Base-by-base conservation (phyloP, 306 rosid species). In the Quercus aquifolioides region DNA sequence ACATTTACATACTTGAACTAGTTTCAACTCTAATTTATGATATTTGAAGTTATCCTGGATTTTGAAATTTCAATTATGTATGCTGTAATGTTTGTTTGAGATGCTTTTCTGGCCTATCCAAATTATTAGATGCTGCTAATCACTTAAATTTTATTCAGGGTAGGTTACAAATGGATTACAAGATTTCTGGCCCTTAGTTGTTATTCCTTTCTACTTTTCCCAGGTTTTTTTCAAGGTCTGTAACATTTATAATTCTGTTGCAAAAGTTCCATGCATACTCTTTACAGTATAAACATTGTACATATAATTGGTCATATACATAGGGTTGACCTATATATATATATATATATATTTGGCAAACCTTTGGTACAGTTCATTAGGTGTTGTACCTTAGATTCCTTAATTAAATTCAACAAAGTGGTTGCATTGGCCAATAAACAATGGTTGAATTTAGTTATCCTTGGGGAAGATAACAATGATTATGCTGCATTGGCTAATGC, bases 201-300 rank as follows among this genome's bases (percentile, higher is more conserved):
- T 77, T 94, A 94, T 80, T 83, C 90, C 23, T 12, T 91, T 20
- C 75, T 91, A 56, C 88, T 94, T 51, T 69, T 88, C 64, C 98
- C 98, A 17, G 98, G 98, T 41, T 86, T 92, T 78, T 10, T 94
- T 79, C 97, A 89, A 94, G 97, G 98, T 94, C 35, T 65, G 86
- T 60, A 28, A 73, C 49, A 35, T 80, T 79, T 69, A 38, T 71
- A 62, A 41, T 55, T 78, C 64, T 69, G 58, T 71, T 51, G 55
- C 79, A 58, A 65, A 49, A 13, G 67, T 78, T 35, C 73, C 63
- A 17, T 76, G 41, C 70, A 43, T 18, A 38, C 46, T 38, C 46
- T 38, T 38, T 30, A 41, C 77, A 33, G 55, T 23, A 38, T 46
- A 28, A 25, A 11, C 21, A 18, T 65, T 33, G 26, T 46, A 20